Conservation (phyloP, 2,329 filamentous ascomycete genomes). For the Hypoxylon sp. region DNA sequence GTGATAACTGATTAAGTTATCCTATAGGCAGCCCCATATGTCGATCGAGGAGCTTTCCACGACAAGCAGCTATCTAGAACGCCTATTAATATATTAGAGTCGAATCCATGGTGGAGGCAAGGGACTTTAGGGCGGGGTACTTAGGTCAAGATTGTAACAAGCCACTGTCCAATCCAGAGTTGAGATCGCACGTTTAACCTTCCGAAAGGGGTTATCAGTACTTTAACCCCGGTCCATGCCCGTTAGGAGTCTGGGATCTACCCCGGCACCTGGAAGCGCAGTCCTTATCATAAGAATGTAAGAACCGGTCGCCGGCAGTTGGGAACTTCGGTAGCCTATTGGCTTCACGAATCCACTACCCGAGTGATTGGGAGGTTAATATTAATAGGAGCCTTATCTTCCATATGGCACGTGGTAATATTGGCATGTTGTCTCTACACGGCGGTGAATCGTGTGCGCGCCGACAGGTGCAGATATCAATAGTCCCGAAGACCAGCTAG, state of each 20-base stretch:
- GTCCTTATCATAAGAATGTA: constrained; percentile 16
- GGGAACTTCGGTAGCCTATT: background rate
- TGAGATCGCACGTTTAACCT: constrained; percentile 4
- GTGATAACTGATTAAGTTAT: background rate
- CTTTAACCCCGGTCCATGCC: constrained; percentile 9
- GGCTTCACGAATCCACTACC: constrained; percentile 8
- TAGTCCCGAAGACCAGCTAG: background rate
- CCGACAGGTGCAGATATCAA: constrained; percentile 1
- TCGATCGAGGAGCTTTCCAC: background rate
- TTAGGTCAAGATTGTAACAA: background rate
- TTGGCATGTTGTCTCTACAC: background rate
- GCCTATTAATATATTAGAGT: background rate
- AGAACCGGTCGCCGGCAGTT: background rate
- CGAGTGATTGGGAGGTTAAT: constrained; percentile 8
- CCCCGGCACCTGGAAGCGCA: background rate
- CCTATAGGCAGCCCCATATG: background rate
- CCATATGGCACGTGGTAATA: constrained; percentile 12
- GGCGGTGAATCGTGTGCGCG: background rate
- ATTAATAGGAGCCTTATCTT: constrained; percentile 29
- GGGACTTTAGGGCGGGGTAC: background rate
- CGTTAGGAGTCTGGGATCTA: background rate
- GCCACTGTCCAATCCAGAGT: constrained; percentile 28
- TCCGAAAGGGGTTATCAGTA: constrained; percentile 29
- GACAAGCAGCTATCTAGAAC: background rate
- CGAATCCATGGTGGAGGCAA: background rate